Evolutionary conservation across 1,284 basidiomycete species (phyloP).

Genomic region (Kalmanozyma brasiliensis): DNA sequence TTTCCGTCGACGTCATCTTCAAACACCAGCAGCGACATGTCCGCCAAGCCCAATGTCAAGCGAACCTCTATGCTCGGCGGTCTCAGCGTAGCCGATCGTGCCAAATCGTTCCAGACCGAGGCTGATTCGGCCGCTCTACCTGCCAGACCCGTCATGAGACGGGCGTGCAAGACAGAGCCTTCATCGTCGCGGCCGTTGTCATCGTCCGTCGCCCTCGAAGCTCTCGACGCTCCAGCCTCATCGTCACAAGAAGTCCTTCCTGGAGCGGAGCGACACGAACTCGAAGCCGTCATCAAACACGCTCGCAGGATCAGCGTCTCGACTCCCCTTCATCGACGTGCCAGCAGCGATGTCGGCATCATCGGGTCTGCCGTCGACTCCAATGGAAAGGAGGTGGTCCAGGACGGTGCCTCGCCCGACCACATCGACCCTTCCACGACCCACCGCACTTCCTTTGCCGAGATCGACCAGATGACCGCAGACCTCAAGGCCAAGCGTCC

Average conservation of each 20-base stretch:
- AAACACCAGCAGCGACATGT: conserved; percentile 5
- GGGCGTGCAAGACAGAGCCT: conserved; percentile 1
- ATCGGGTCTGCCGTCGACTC: conserved; percentile 21
- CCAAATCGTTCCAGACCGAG: conserved; percentile 17
- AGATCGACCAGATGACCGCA: conserved; percentile 29
- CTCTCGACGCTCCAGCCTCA: conserved; percentile 1
- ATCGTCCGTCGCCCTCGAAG: background rate
- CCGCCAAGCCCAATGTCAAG: conserved; percentile 10
- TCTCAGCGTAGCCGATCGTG: conserved; percentile 34
- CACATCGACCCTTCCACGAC: conserved; percentile 10
- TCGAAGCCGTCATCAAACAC: conserved; percentile 13
- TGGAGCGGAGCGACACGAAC: background rate
- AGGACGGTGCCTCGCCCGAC: background rate
- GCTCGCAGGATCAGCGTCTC: conserved; percentile 37
- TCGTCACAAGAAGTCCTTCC: background rate
- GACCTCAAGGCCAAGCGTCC: conserved; percentile 32
- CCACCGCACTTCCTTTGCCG: conserved; percentile 18
- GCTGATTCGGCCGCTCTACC: background rate
- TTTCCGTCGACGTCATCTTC: conserved; percentile 1
- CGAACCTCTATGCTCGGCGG: conserved; percentile 26
- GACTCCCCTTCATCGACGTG: conserved; percentile 36
- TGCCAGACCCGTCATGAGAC: background rate
- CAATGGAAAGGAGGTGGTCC: background rate
- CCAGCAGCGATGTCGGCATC: conserved; percentile 34
- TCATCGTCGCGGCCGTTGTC: background rate